phyloP scores from a whole-genome alignment of 2,329 filamentous ascomycete genomes.

The Aspergillus aculeatus region DNA sequence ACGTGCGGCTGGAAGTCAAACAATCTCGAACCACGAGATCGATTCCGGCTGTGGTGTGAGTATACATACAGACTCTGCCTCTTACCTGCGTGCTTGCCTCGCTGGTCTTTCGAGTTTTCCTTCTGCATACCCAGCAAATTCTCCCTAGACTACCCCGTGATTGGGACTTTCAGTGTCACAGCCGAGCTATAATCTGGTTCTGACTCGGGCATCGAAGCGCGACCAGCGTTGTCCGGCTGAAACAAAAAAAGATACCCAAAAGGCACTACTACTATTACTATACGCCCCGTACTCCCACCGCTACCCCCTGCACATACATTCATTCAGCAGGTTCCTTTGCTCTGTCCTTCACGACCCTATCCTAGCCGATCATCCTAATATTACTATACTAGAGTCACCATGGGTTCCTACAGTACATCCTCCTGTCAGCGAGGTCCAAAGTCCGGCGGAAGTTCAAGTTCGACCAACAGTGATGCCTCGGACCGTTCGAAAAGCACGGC shows the following conservation, averaged over 20 bases:
- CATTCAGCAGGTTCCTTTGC: neutral
- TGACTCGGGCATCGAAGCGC: constrained; percentile 4
- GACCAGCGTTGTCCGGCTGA: neutral
- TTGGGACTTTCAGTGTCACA: neutral
- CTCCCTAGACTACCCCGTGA: constrained; percentile 1
- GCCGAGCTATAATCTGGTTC: neutral
- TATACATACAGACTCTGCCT: constrained; percentile 13
- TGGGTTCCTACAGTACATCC: constrained; percentile 29
- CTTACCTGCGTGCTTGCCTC: constrained; percentile 7
- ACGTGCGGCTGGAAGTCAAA: neutral
- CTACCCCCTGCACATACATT: neutral
- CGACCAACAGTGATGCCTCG: constrained; percentile 39
- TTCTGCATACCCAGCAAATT: constrained; percentile 7
- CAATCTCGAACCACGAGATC: constrained; percentile 1
- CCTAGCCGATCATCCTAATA: neutral
- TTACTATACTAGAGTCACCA: constrained; percentile 18
- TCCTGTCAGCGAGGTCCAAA: constrained; percentile 26
- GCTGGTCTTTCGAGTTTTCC: constrained; percentile 6
- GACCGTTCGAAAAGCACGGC: constrained; percentile 41
- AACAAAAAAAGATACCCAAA: constrained; percentile 4
- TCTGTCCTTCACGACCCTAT: neutral
- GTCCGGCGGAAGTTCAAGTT: constrained; percentile 36
- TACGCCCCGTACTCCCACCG: neutral
- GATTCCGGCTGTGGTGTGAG: constrained; percentile 10
- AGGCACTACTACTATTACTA: neutral